Evolutionary conservation across 1,284 basidiomycete genomes (phyloP), one percentile per base, ranked within the genome.

Genomic region (Neotropicomus parvogracilis): DNA sequence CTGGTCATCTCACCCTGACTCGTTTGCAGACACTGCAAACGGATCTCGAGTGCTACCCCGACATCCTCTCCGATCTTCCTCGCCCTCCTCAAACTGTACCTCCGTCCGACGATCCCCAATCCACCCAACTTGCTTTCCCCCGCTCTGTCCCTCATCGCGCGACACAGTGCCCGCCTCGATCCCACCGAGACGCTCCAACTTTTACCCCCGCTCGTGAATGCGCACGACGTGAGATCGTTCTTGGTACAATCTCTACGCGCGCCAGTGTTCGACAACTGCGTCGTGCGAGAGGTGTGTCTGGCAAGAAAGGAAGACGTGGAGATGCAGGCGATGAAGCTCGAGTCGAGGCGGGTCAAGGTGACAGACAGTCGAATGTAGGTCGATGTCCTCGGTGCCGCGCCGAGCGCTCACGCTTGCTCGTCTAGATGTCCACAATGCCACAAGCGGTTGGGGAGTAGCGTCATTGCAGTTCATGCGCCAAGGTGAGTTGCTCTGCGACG

Each of bases 351-450:
- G 46, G 93, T 99, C n/a, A 88, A 88, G 59, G 83, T 99, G 35
- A 89, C 86, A 0, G 95, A 98, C 64, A 87, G 82, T 65, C 78
- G 95, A 55, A 91, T 97, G 90, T 97, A 58, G 63, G 80, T 73
- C 29, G 41, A 19, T 4, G 24, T 24, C 24, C 24, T 24, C 8
- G 24, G 24, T 24, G 24, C 24, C 24, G 24, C 8, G 8, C 24
- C 8, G 8, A 24, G 24, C 24, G 24, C 24, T 24, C 8, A 24
- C 24, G 8, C 24, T 24, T 24, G 53, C 36, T 41, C n/a, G n/a
- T n/a, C n/a, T 19, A 95, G 93, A 68, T 98, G 97, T 62, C 93
- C 93, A 0, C 88, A 93, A 63, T 99, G 95, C 66, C 88, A 95
- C 64, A 98, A 98, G 63, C 81, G 95, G 17, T 73, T 99, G 24